Percentiles rank a stretch among this genome's conserved stretches.
Evolutionary conservation across 805 yeast genomes (phyloP).

Genomic region (Sugiyamaella qingdaonensis): DNA sequence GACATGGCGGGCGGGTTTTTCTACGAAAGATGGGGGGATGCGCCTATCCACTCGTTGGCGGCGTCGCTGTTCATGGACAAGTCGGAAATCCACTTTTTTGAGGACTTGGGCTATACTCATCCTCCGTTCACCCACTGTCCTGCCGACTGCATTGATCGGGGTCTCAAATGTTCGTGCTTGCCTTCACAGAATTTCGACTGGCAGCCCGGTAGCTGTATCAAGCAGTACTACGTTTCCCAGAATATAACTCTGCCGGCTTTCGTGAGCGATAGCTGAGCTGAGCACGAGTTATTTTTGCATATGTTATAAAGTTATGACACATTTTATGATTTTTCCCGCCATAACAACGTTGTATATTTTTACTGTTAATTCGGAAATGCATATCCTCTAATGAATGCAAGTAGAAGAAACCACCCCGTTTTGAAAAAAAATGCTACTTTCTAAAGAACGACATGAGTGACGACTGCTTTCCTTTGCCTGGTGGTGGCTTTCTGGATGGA

Average conservation of each 20-base stretch:
- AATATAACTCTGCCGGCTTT: slow-evolving; percentile 17
- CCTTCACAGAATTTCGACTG: slow-evolving; percentile 34
- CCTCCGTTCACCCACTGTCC: slow-evolving; percentile 81
- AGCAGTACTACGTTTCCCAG: slow-evolving; percentile 31
- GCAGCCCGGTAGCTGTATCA: slow-evolving; percentile 36
- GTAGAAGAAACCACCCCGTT: background rate
- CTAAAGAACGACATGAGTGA: slow-evolving; percentile 20
- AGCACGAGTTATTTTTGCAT: background rate
- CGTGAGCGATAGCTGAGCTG: background rate
- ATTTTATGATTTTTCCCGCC: background rate
- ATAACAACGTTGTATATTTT: too few species aligned
- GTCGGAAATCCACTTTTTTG: slow-evolving; percentile 72
- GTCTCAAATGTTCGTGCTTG: slow-evolving; percentile 56
- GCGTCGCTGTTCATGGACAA: slow-evolving; percentile 72
- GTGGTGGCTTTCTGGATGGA: slow-evolving; percentile 10
- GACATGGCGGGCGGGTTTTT: slow-evolving; percentile 88
- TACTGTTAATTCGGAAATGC: too few species aligned
- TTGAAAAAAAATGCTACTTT: slow-evolving; percentile 3
- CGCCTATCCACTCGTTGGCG: slow-evolving; percentile 87
- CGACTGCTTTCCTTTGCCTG: slow-evolving; percentile 11
- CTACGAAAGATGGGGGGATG: slow-evolving; percentile 95
- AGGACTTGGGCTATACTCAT: slow-evolving; percentile 81
- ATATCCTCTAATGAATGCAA: too few species aligned
- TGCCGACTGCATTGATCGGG: slow-evolving; percentile 35
- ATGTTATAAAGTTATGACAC: background rate